These are phyloP conservation scores for Tephrocybe sp. DNA, from an alignment of 768 basidiomycete genomes.

Conservation along the genomic window DNA sequence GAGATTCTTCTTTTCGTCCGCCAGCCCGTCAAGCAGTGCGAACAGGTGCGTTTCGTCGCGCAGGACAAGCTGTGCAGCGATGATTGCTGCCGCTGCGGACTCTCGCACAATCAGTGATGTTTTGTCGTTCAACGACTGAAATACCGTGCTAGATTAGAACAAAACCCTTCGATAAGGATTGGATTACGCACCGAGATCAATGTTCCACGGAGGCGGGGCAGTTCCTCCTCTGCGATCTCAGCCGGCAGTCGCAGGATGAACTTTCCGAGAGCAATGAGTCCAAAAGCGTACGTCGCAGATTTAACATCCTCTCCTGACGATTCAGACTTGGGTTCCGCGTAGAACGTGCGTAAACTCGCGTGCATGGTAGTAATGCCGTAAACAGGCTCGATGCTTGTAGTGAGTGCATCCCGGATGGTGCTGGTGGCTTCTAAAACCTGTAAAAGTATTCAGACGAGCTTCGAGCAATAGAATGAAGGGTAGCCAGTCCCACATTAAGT, in stretches of 20 bases:
- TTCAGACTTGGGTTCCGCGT: constrained; percentile 44
- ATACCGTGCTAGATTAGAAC: constrained; percentile 6
- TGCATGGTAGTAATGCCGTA: constrained; percentile 85
- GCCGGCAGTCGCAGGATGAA: constrained; percentile 77
- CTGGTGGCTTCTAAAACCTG: constrained; percentile 84
- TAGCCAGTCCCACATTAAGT: constrained; percentile 64
- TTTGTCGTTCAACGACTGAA: constrained; percentile 67
- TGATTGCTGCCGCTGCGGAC: constrained; percentile 77
- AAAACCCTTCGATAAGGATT: neutral
- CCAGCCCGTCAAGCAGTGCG: constrained; percentile 72
- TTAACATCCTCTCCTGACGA: constrained; percentile 49
- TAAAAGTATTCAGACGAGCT: neutral
- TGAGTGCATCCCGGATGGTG: constrained; percentile 73
- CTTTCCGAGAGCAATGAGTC: constrained; percentile 79
- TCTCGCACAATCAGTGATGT: constrained; percentile 78
- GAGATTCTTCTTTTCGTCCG: constrained; percentile 89
- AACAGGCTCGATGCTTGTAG: constrained; percentile 73
- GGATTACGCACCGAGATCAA: constrained; percentile 57
- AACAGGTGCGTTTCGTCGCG: constrained; percentile 84
- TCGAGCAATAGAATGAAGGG: constrained; percentile 24
- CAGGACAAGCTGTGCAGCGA: constrained; percentile 79
- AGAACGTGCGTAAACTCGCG: constrained; percentile 64
- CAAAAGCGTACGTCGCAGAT: constrained; percentile 74
- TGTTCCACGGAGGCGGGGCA: constrained; percentile 72
- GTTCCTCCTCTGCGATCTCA: constrained; percentile 84